These are phyloP conservation scores for Sporisorium exsertum DNA, from an alignment of 1,284 basidiomycete species.

Conservation along the genomic window DNA sequence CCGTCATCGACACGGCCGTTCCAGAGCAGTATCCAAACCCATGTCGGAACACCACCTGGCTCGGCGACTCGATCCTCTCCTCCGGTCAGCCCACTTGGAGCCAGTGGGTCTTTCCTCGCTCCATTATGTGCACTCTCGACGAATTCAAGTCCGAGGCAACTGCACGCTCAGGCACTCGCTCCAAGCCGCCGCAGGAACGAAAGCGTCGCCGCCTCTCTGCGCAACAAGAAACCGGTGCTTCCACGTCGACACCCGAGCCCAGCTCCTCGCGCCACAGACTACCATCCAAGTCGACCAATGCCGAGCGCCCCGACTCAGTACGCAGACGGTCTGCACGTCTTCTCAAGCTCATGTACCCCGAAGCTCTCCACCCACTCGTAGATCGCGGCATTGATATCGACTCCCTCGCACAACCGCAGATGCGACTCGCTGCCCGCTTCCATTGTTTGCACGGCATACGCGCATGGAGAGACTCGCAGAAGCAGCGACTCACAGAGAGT, in stretches of 20 bases:
- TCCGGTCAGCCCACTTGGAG: conserved; percentile 36
- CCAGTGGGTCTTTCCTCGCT: conserved; percentile 45
- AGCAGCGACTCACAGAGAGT: conserved; percentile 34
- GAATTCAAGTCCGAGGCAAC: conserved; percentile 22
- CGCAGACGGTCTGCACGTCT: conserved; percentile 41
- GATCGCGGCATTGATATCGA: conserved; percentile 41
- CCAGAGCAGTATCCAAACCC: conserved; percentile 1
- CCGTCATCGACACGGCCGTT: conserved; percentile 37
- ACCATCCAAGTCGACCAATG: conserved; percentile 10
- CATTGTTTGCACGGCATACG: conserved; percentile 50
- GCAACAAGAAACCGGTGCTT: neutral
- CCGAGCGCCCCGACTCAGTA: conserved; percentile 24
- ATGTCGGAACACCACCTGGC: conserved; percentile 36
- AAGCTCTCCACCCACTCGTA: conserved; percentile 30
- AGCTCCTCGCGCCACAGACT: conserved; percentile 19
- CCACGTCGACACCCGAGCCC: neutral
- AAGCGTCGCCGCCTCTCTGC: conserved; percentile 34
- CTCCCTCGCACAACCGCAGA: conserved; percentile 21
- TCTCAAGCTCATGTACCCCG: conserved; percentile 41
- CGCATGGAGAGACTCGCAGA: conserved; percentile 47
- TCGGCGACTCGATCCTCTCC: conserved; percentile 24
- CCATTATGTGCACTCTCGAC: conserved; percentile 26
- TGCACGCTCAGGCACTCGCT: neutral
- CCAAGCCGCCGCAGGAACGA: conserved; percentile 14
- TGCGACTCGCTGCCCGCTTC: conserved; percentile 39